These are phyloP conservation scores for Psilocybe mexicana DNA, from an alignment of 1,284 basidiomycete genomes.

Conservation along the genomic window DNA sequence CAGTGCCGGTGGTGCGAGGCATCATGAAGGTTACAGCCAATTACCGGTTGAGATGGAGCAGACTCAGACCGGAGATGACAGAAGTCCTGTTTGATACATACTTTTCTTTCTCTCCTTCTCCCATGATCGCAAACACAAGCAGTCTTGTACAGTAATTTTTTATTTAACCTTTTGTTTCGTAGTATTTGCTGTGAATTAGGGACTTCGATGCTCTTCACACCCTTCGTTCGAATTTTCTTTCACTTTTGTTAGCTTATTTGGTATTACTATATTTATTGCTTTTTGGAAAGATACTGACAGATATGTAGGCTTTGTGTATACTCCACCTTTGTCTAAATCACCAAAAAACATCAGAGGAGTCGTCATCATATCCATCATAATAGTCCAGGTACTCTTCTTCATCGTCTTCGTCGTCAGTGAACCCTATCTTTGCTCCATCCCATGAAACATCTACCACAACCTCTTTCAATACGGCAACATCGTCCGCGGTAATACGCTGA, in stretches of 20 bases:
- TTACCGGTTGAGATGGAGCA: constrained; percentile 68
- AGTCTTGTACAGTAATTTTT: no score
- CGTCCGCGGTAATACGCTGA: constrained; percentile 18
- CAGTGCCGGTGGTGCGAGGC: constrained; percentile 37
- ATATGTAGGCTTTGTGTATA: background rate
- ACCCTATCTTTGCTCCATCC: constrained; percentile 29
- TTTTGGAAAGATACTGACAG: background rate
- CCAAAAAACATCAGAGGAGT: background rate
- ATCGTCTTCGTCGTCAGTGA: constrained; percentile 15
- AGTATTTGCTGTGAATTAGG: background rate
- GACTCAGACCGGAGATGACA: constrained; percentile 10
- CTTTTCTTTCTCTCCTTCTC: background rate
- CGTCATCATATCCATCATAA: background rate
- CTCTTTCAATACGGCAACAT: constrained; percentile 24
- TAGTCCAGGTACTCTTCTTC: constrained; percentile 21
- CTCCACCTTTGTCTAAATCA: background rate
- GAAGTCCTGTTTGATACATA: constrained; percentile 8
- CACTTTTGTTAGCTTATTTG: background rate
- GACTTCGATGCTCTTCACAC: background rate
- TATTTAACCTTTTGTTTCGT: no score
- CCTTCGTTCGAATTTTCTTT: background rate
- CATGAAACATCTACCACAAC: constrained; percentile 31
- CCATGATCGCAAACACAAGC: no score
- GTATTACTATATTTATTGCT: no score
- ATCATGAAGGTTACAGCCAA: constrained; percentile 60